Evolutionary conservation across 148 eudicot genomes (phyloP).

Genomic region (Chenopodium album): DNA sequence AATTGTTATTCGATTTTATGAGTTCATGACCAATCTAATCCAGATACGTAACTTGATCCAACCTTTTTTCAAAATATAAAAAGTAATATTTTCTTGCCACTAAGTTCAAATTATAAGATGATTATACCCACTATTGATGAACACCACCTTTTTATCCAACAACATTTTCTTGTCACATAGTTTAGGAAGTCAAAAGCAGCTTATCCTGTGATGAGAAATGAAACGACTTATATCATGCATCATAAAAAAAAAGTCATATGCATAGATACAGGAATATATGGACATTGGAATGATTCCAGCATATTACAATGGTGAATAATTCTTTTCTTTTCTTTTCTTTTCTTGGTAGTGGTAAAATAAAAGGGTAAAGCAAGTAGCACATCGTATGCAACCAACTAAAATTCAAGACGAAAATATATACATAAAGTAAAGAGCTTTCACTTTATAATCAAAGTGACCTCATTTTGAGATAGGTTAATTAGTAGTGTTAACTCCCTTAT

Average conservation of each 20-base stretch:
- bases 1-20: no score
- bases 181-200: neutral
- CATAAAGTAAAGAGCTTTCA: no score
- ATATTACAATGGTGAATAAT: neutral
- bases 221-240: neutral
- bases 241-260: neutral
- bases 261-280: conserved; percentile 22
- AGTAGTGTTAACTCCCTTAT: no score
- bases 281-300: conserved; percentile 21
- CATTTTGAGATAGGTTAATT: no score
- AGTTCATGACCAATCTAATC: no score
- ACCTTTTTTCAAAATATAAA: no score
- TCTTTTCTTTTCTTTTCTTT: neutral
- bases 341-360: neutral
- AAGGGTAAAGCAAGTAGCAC: neutral
- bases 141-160: neutral
- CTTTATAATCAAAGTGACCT: no score
- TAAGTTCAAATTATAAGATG: neutral
- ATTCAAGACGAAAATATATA: no score
- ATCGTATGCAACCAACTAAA: neutral
- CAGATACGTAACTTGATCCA: neutral
- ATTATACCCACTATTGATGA: neutral
- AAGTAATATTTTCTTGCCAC: neutral
- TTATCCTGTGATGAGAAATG: neutral
- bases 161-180: neutral